Conservation (phyloP, 2,329 filamentous ascomycete genomes). For the Calonectria naviculata region DNA sequence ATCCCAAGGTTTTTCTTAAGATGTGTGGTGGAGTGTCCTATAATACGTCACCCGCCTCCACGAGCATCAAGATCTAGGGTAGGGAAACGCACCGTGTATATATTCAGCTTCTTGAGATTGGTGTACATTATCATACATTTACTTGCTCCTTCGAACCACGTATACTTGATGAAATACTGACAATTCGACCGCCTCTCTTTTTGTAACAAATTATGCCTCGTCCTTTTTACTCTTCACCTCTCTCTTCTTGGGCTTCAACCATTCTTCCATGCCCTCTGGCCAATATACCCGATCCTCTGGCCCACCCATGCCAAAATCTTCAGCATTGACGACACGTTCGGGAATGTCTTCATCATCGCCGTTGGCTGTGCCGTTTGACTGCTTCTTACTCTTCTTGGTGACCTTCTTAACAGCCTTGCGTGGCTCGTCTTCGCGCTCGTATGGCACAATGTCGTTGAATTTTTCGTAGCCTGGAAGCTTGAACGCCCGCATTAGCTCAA, state of each 20-base stretch:
- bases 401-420: conserved; percentile 57
- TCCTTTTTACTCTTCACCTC: conserved; percentile 60
- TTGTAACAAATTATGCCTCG: conserved; percentile 37
- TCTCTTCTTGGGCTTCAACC: conserved; percentile 84
- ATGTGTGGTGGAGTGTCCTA: too few species aligned
- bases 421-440: conserved; percentile 80
- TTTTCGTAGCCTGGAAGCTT: conserved; percentile 82
- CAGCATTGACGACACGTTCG: conserved; percentile 64
- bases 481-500: conserved; percentile 91
- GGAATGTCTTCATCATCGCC: conserved; percentile 52
- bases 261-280: conserved; percentile 90
- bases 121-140: background rate
- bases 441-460: conserved; percentile 82
- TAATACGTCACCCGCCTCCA: too few species aligned
- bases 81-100: background rate
- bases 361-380: conserved; percentile 47
- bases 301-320: conserved; percentile 89
- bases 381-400: conserved; percentile 50
- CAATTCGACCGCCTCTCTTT: background rate
- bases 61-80: background rate
- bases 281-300: conserved; percentile 86
- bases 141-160: background rate
- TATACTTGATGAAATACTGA: background rate
- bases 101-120: background rate
- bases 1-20: too few species aligned